Evolutionary conservation across 768 basidiomycete genomes (phyloP), one percentile per base, ranked within the genome.

Genomic region (Dioszegia crocea): DNA sequence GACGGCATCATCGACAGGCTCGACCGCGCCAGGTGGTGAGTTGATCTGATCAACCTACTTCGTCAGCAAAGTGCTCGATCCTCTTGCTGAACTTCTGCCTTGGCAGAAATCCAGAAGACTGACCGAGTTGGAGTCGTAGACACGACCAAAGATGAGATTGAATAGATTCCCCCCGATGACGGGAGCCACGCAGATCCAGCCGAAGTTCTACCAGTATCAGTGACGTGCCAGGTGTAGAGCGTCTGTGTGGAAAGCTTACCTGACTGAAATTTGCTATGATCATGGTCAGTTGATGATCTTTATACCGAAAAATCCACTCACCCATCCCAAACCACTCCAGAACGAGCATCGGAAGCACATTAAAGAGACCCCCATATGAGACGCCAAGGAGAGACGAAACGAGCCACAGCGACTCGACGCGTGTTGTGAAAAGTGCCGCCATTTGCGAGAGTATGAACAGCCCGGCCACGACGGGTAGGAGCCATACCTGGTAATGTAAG

Each of bases 301-400:
- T 4, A 19, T 23, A 4, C 17, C 14, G 17, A 30, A 38, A 19
- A 38, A 48, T 19, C n/a, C 26, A 84, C 87, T 69, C 66, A 88
- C 88, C 80, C 68, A 93, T 80, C 6, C 91, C 91, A 65, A 92
- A 93, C 89, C 88, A 91, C 65, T 93, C 91, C 24, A 92, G 81
- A 51, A 84, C 81, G 29, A 93, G 80, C n/a, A 86, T 84, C 0
- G 89, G 88, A 68, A 83, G 81, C 41, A 88, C 78, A 1, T 86
- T 87, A 71, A 89, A 91, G 54, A 84, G 70, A 48, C 83, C 81
- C 3, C 90, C 90, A 65, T 91, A 87, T 0, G 85, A 84, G 4
- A 86, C 73, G 0, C 88, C 88, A 0, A 89, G 76, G 12, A 81
- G 57, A 3, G 75, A 77, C 24, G 78, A 79, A 47, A 84, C 82